Evolutionary conservation across 352 stramenopile species (phyloP).

Genomic region (Globisporangium spinosum): DNA sequence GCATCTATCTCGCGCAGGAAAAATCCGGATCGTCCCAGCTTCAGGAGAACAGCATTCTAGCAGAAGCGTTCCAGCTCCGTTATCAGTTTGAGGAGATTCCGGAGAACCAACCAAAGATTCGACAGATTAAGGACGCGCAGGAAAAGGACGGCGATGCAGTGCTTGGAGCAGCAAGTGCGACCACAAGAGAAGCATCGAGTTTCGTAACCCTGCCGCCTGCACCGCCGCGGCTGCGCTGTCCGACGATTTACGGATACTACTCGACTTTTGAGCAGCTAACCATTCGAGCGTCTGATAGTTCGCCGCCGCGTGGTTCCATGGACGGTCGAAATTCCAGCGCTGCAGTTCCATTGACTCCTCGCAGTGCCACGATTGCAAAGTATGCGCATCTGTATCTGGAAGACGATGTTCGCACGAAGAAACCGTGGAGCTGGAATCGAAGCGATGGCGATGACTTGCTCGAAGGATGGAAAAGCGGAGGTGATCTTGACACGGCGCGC

Average conservation of each 20-base stretch:
- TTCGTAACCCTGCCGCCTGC: constrained; percentile 16
- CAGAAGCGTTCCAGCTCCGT: constrained; percentile 47
- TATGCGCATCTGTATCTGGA: constrained; percentile 72
- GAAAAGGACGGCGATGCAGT: background rate
- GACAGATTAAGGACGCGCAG: constrained; percentile 14
- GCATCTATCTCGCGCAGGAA: constrained; percentile 51
- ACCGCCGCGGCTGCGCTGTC: constrained; percentile 42
- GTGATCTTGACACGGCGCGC: background rate
- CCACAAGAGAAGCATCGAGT: constrained; percentile 4
- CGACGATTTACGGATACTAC: constrained; percentile 73
- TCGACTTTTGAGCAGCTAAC: constrained; percentile 62
- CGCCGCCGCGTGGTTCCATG: background rate
- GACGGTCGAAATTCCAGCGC: constrained; percentile 2
- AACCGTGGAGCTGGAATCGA: constrained; percentile 57
- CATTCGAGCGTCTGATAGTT: constrained; percentile 7
- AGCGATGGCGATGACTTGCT: constrained; percentile 39
- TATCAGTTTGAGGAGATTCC: constrained; percentile 69
- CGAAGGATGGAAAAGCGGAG: constrained; percentile 6
- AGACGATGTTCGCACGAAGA: constrained; percentile 50
- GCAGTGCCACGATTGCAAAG: constrained; percentile 69
- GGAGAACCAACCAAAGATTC: constrained; percentile 47
- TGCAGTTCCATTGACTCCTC: constrained; percentile 39
- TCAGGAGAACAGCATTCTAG: constrained; percentile 34
- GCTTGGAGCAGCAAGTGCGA: background rate
- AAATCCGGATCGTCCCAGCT: constrained; percentile 33